Conservation (phyloP, 176 grass and related monocot species). For the Rhynchospora pubera region DNA sequence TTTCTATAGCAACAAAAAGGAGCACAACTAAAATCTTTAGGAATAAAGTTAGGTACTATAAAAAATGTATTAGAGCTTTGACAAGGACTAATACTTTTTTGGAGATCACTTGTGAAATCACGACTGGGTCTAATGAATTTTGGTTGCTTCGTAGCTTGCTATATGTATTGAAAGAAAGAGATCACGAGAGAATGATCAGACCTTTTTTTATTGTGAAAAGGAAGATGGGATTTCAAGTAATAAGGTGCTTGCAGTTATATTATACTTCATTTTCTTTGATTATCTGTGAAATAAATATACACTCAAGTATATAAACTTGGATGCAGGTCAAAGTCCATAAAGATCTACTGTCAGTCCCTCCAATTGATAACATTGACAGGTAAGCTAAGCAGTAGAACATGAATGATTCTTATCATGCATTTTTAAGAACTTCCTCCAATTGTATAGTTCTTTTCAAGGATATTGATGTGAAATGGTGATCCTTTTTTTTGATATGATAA, state of each 20-base stretch:
- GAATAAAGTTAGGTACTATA: too few species aligned
- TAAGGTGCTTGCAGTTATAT: slow-evolving; percentile 32
- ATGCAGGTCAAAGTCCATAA: slow-evolving; percentile 33
- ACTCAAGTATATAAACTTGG: slow-evolving; percentile 26
- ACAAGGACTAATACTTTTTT: background rate
- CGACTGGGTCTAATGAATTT: background rate
- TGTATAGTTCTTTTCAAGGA: background rate
- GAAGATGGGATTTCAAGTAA: slow-evolving; percentile 38
- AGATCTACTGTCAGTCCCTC: slow-evolving; percentile 16
- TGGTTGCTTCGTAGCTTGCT: slow-evolving; percentile 48
- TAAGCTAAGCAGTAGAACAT: background rate
- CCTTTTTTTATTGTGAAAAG: slow-evolving; percentile 30
- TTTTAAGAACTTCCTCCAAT: background rate
- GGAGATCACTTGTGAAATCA: background rate
- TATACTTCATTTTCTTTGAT: slow-evolving; percentile 1
- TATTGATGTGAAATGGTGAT: background rate
- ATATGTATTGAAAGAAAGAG: slow-evolving; percentile 92
- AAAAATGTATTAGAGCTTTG: background rate
- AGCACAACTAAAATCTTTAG: background rate
- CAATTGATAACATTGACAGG: slow-evolving; percentile 29
- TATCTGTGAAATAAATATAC: slow-evolving; percentile 10
- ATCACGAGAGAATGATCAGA: slow-evolving; percentile 40
- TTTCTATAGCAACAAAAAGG: background rate
- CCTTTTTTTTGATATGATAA: background rate
- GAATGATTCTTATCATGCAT: slow-evolving; percentile 1